phyloP scores from a whole-genome alignment of 345 rosid genomes.

The Acer negundo region DNA sequence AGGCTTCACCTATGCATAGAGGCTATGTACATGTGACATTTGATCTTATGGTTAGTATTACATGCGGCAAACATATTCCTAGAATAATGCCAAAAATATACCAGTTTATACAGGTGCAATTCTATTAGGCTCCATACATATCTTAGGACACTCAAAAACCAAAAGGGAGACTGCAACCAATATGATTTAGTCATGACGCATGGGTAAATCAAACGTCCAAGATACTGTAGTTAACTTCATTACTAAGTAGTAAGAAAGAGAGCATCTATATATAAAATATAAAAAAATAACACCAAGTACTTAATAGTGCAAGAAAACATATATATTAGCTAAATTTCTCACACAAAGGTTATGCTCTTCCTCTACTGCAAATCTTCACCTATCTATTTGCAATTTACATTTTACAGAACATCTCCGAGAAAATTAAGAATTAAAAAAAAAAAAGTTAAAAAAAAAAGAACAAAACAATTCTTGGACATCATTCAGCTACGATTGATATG shows the following conservation, averaged over 20 bases:
- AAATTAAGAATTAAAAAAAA: neutral
- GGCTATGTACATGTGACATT: neutral
- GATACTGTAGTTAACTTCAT: neutral
- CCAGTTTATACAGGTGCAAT: no score
- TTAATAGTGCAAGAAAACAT: neutral
- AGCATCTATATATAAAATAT: neutral
- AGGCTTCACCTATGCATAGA: no score
- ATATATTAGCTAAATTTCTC: neutral
- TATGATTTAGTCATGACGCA: neutral
- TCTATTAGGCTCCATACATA: no score
- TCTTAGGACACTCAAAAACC: no score
- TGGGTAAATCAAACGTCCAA: neutral
- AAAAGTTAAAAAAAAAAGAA: neutral
- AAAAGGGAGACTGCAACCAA: neutral
- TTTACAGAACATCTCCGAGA: no score
- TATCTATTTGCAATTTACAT: no score
- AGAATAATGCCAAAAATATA: no score
- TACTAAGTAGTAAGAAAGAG: neutral
- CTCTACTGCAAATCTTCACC: no score
- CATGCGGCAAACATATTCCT: no score
- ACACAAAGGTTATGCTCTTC: no score
- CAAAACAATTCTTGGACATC: neutral
- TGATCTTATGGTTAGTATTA: no score
- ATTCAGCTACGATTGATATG: neutral
- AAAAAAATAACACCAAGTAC: neutral